phyloP scores from a whole-genome alignment of 768 basidiomycete species.

The Hypholoma fasciculare region DNA sequence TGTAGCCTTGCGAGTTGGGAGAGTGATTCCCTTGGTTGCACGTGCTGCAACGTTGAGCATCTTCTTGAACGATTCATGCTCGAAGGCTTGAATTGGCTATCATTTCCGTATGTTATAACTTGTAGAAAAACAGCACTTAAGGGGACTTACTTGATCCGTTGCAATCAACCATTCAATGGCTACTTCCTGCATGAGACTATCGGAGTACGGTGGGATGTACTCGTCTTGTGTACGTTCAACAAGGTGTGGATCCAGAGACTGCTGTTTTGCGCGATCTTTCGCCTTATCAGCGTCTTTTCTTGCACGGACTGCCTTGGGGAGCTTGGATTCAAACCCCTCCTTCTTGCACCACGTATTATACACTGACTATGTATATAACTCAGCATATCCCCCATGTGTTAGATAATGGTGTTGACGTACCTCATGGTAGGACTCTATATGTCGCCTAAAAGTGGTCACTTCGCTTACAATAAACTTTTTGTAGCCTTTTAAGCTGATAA shows the following conservation, averaged over 20 bases:
- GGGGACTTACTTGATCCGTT: constrained; percentile 7
- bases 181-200: neutral
- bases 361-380: neutral
- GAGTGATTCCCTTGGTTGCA: constrained; percentile 27
- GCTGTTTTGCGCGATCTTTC: neutral
- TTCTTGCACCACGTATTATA: constrained; percentile 5
- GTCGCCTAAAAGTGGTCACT: too few species aligned
- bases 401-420: neutral
- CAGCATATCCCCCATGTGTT: neutral
- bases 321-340: constrained; percentile 1
- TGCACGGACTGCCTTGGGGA: constrained; percentile 3
- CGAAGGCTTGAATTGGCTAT: constrained; percentile 8
- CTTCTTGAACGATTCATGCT: constrained; percentile 29
- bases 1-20: constrained; percentile 22
- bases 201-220: neutral
- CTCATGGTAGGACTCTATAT: neutral
- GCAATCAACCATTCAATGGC: constrained; percentile 12
- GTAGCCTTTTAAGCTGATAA: too few species aligned
- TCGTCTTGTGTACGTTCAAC: neutral
- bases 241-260: neutral
- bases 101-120: neutral
- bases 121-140: neutral
- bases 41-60: constrained; percentile 24
- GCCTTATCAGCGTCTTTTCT: neutral
- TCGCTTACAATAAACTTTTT: too few species aligned